Percentiles rank a stretch among this genome's conserved stretches.
phyloP scores from a whole-genome alignment of 179 eudicot species.

The Sideroxylon spinosum region DNA sequence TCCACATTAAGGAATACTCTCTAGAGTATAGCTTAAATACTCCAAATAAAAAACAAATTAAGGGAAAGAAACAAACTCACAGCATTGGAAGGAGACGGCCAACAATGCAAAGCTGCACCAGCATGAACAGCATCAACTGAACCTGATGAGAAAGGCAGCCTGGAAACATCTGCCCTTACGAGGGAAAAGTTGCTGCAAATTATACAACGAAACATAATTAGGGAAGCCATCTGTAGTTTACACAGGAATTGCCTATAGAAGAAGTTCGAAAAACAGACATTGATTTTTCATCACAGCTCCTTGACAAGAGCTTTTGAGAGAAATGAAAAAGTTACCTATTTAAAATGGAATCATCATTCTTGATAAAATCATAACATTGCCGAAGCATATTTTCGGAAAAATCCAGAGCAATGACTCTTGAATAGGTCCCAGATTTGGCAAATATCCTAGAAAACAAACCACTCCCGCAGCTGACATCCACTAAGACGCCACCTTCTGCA shows the following conservation, averaged over 20 bases:
- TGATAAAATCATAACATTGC: conserved; percentile 80
- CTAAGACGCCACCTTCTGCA: conserved; percentile 70
- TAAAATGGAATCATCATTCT: conserved; percentile 55
- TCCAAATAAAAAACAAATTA: neutral
- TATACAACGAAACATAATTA: conserved; percentile 15
- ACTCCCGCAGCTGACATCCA: conserved; percentile 95
- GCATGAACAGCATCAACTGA: conserved; percentile 98
- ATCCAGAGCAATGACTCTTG: conserved; percentile 82
- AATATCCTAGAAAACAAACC: conserved; percentile 89
- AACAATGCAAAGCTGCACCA: conserved; percentile 98
- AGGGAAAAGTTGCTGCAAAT: conserved; percentile 79
- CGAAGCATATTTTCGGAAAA: conserved; percentile 98
- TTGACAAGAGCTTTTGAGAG: neutral
- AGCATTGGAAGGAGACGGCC: conserved; percentile 95
- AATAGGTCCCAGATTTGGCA: conserved; percentile 66
- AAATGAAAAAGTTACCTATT: conserved; percentile 40
- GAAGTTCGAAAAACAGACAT: neutral
- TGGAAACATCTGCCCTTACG: conserved; percentile 91
- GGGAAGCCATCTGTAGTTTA: neutral
- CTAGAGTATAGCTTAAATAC: neutral
- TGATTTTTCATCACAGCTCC: neutral
- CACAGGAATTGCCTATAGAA: neutral
- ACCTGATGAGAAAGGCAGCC: conserved; percentile 87
- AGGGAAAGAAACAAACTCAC: conserved; percentile 35
- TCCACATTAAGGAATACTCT: neutral